A percentile compares a stretch with the other conserved stretches of the same genome.
These are phyloP conservation scores for Penicillium hordei DNA, from an alignment of 2,329 filamentous ascomycete species.

Conservation along the genomic window DNA sequence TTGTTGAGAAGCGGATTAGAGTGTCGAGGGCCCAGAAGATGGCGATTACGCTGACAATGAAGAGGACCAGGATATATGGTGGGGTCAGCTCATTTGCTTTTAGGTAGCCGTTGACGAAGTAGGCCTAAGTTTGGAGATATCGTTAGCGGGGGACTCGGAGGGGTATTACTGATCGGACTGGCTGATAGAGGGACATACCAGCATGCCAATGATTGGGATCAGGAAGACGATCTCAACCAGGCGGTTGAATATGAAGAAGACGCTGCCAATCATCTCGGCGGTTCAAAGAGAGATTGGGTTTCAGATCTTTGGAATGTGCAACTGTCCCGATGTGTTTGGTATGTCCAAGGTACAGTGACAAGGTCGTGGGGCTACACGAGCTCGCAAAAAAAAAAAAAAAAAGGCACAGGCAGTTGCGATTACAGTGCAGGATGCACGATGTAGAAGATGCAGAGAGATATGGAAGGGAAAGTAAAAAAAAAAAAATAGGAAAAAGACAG, in stretches of 20 bases:
- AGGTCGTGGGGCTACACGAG: conserved; percentile 8
- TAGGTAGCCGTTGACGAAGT: conserved; percentile 62
- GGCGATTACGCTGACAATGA: conserved; percentile 63
- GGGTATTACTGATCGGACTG: conserved; percentile 2
- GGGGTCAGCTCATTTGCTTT: conserved; percentile 59
- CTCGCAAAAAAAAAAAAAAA: conserved; percentile 7
- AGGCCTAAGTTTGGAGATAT: conserved; percentile 41
- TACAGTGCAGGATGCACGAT: conserved; percentile 12
- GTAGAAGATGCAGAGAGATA: conserved; percentile 10
- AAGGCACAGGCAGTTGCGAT: conserved; percentile 10
- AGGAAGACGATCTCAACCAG: conserved; percentile 61
- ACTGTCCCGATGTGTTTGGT: conserved; percentile 2
- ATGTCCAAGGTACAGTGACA: conserved; percentile 6
- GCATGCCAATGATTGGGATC: conserved; percentile 64
- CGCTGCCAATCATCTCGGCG: conserved; percentile 49
- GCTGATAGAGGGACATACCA: conserved; percentile 39
- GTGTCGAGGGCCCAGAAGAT: conserved; percentile 63
- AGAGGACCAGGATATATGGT: conserved; percentile 61
- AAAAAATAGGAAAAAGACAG: conserved; percentile 11
- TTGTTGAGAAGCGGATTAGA: conserved; percentile 58
- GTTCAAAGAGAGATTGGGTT: conserved; percentile 1
- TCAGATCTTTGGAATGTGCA: conserved; percentile 24
- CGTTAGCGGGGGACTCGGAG: not conserved
- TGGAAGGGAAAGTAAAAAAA: conserved; percentile 9
- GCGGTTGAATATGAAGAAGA: conserved; percentile 64